Evolutionary conservation across 805 yeast genomes (phyloP), one percentile per base, ranked within the genome.

Genomic region (Kuraishia capsulata): DNA sequence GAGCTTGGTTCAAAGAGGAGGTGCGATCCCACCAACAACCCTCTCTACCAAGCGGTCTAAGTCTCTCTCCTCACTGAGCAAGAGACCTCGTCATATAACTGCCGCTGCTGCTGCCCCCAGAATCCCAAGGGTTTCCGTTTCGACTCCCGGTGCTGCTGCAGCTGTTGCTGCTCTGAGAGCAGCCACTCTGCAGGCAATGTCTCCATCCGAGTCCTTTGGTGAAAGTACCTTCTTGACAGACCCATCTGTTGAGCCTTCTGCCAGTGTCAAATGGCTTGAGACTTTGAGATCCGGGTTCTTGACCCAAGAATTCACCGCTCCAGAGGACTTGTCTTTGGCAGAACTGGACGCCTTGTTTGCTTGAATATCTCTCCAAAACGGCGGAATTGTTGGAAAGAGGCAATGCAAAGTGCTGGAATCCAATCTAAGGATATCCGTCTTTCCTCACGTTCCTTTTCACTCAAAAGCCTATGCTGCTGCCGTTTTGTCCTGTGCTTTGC

Each of bases 51-150:
- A 78, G 52, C 64, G 86, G 48, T 77, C 85, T 11, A 78, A 78
- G 53, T 78, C 84, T 13, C 67, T 75, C 76, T 73, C 81, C 28
- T 76, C 71, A 48, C 57, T 77, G 39, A 64, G 71, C 35, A 77
- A 78, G 54, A 73, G 71, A 53, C 59, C 68, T 34, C 62, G 58
- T 21, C 65, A 64, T 41, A 53, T 80, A 33, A 81, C 90, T 11
- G 86, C 86, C 16, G 90, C 90, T 18, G 88, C 88, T 10, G 87
- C 86, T 20, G 85, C 90, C 25, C 92, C 92, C 41, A 67, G 90
- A 50, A 73, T 81, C 9, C 80, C 87, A n/a, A 73, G 76, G 45
- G 65, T 73, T 25, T 70, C 78, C 4, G 59, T 72, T 38, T 65
- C 76, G 5, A 76, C 71, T 43, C 64, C 76, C 29, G 78, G 82